Base-by-base conservation (phyloP, 768 basidiomycete genomes). In the Serendipita indica region DNA sequence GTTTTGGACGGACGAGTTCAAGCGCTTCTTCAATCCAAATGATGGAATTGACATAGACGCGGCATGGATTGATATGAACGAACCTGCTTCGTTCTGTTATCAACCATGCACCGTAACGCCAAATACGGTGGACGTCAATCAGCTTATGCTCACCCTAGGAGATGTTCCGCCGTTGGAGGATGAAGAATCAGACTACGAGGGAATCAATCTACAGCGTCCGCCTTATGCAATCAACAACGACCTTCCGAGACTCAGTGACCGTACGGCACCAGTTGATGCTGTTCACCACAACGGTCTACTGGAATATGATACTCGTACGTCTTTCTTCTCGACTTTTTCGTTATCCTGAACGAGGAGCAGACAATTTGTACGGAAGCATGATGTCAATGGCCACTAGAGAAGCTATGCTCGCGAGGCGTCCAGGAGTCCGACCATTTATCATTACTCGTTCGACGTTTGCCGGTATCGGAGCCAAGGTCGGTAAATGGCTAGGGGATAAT, bases 401-500 rank as follows among this genome's bases (percentile, higher is more conserved):
- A 32, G 83, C 83, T 10, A 75, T 85, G 76, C 72, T 81, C 33
- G 71, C 76, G 1, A 79, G 83, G 34, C 74, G 82, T 16, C 83
- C 84, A 12, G 79, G 78, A 0, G 68, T 74, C 35, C 76, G 80
- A 1, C 75, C 83, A 2, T 71, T 85, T 33, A 73, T 85, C 64
- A 84, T 85, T 64, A 86, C 84, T 0, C 82, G 84, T 20, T 84
- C 83, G 7, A 85, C 84, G 2, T 85, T 83, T 62, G 80, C 80
- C 1, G 83, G 84, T 34, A 81, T 82, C 2, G 84, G 84, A 3
- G 67, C 68, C 25, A 74, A 77, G 57, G 81, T 83, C n/a, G 82
- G 82, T 13, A 85, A 86, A 67, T 85, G 83, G 83, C 72, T 85
- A 1, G 57, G 57, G 16, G 57, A 57, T 37, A 57, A 57, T 37